These are phyloP conservation scores for Musa itinerans DNA, from an alignment of 176 grass and related monocot species.

Conservation along the genomic window DNA sequence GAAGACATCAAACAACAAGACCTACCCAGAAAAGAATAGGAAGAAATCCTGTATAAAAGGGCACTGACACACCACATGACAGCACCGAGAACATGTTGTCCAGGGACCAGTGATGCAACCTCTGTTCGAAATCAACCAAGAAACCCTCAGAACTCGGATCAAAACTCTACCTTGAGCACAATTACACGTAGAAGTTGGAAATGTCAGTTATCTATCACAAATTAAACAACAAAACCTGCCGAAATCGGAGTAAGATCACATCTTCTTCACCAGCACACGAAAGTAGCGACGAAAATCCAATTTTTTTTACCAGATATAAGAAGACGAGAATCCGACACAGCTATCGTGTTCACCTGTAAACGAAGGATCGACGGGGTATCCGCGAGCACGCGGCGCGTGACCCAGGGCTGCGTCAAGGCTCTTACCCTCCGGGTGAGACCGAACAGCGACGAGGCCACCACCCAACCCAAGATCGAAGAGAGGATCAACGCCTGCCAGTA, in stretches of 20 bases:
- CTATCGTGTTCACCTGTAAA: slow-evolving; percentile 45
- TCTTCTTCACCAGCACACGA: no score
- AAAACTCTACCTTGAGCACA: not conserved
- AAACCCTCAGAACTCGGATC: slow-evolving; percentile 13
- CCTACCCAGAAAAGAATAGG: slow-evolving; percentile 94
- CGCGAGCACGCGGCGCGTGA: slow-evolving; percentile 49
- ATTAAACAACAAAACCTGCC: not conserved
- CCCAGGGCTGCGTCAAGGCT: slow-evolving; percentile 54
- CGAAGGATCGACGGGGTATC: slow-evolving; percentile 51
- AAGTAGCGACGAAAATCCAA: not conserved
- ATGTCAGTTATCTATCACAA: not conserved
- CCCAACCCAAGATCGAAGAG: slow-evolving; percentile 56
- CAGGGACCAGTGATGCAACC: slow-evolving; percentile 42
- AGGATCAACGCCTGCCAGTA: slow-evolving; percentile 72
- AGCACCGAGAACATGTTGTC: slow-evolving; percentile 81
- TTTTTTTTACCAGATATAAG: not conserved
- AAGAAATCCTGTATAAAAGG: slow-evolving; percentile 96
- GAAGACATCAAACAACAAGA: not conserved
- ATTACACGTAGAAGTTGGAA: not conserved
- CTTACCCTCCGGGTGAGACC: slow-evolving; percentile 63
- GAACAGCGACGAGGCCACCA: slow-evolving; percentile 62
- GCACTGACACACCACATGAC: slow-evolving; percentile 83
- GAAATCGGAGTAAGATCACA: no score
- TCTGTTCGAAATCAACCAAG: slow-evolving; percentile 46
- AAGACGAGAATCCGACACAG: not conserved